Base-by-base conservation (phyloP, 2,329 filamentous ascomycete genomes). In the Bisporella sp. region DNA sequence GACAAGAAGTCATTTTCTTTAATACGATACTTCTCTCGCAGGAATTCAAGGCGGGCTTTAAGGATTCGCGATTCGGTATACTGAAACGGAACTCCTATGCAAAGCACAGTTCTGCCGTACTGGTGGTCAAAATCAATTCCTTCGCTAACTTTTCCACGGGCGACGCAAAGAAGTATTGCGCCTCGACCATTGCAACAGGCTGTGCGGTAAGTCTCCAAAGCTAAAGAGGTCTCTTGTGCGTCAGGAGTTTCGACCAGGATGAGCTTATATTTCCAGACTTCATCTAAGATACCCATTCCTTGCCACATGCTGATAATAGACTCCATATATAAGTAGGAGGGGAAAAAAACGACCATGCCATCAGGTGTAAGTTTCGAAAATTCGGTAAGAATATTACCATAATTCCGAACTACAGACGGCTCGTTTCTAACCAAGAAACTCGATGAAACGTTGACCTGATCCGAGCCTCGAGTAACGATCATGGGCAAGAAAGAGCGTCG, bases 71-170 rank as follows among this genome's bases (percentile, higher is more conserved):
- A 97, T 67, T 99, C 93, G 2, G 95, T 99, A 72, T 99, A 99
- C 69, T 99, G 93, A 71, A 97, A 99, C 0, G 93, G 93, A 1
- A 97, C 92, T 41, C 93, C 93, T 58, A 99, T 96, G 65, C 91
- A 96, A 45, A 99, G 68, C 70, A 99, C 95, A 9, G 92, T 93
- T 49, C 93, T 86, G 39, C 93, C 93, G 67, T 96, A 99, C 63
- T 99, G 93, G 64, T 99, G 93, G 68, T 99, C 93, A 63, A 99
- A 99, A 81, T 99, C 93, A 59, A 99, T 97, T 45, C 95, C 95
- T 68, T 99, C 93, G 1, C 87, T 93, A 6, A 99, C 95, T 67
- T 99, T 99, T 32, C 93, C 93, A 68, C 93, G 87, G 1, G 93
- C 93, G 67, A 99, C 93, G 66, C 92, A 97, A 5, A 99, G 80